Base-by-base conservation (phyloP, 2,329 filamentous ascomycete species). In the Clarireedia monteithiana region DNA sequence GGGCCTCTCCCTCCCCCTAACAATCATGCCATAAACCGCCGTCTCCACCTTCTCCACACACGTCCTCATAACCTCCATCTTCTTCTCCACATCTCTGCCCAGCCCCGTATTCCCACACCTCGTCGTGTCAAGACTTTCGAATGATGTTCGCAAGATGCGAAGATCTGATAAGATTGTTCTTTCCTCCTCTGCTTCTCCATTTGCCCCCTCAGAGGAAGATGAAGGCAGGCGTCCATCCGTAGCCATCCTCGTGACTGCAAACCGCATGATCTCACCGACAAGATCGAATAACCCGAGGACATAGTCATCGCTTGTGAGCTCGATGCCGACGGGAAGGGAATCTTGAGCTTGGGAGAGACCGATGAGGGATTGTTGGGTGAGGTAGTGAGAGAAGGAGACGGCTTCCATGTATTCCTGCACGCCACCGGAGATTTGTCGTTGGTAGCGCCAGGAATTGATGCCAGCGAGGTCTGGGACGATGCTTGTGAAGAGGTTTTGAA, bases 341-440 rank as follows among this genome's bases (percentile, higher is more conserved):
- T 66, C 72, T 30, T 75, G 71, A 0, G 87, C 78, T 55, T 89
- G 81, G 0, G 81, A 76, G 9, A 81, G 81, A 0, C 83, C 81
- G 63, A 97, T 85, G 48, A 97, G 77, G 0, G 75, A 79, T 68
- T 95, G 89, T 2, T 82, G 83, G 48, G 83, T 79, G 36, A 99
- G 81, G 73, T 99, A 99, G 71, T 96, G 85, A 58, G 86, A 79
- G 70, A 99, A 96, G 0, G 88, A 87, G 27, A 95, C 75, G 0
- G 92, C 91, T 74, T 99, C 94, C 70, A 96, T 88, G 67, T 90
- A 94, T 72, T 99, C 94, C 72, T 99, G 94, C 51, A 95, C 83
- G 49, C 91, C 92, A 47, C 76, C 74, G 23, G 86, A 88, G 61
- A 96, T 85, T 53, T 91, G 83, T 55, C 82, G 77, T 50, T 83